phyloP scores from a whole-genome alignment of 2,329 filamentous ascomycete species.

The Ophiocordyceps camponoti-saundersi region DNA sequence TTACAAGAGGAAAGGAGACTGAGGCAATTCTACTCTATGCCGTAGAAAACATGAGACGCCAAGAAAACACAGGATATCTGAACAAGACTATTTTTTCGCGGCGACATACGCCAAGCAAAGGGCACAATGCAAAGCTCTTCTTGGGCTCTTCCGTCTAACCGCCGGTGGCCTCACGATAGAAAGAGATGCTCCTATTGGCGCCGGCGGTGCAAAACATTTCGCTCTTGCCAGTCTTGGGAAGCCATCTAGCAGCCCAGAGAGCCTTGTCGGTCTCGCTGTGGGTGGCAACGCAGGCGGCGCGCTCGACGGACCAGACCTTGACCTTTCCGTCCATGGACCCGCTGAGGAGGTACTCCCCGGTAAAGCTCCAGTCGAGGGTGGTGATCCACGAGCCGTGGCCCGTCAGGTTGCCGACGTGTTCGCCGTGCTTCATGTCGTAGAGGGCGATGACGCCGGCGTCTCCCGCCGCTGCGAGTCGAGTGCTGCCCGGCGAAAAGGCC shows the following conservation, averaged over 20 bases:
- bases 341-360: slow-evolving; percentile 78
- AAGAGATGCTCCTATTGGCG: slow-evolving; percentile 56
- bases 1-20: no score
- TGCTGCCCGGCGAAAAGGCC: slow-evolving; percentile 74
- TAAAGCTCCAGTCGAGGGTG: slow-evolving; percentile 81
- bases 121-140: no score
- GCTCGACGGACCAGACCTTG: slow-evolving; percentile 89
- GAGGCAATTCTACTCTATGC: no score
- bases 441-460: slow-evolving; percentile 79
- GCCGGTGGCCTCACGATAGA: slow-evolving; percentile 74
- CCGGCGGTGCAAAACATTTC: slow-evolving; percentile 68
- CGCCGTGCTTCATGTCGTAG: slow-evolving; percentile 83
- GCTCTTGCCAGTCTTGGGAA: slow-evolving; percentile 52
- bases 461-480: slow-evolving; percentile 73
- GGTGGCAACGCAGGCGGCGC: slow-evolving; percentile 72
- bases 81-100: no score
- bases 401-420: slow-evolving; percentile 72
- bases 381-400: slow-evolving; percentile 81
- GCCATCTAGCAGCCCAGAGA: slow-evolving; percentile 71
- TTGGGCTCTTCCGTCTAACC: slow-evolving; percentile 17
- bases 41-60: no score
- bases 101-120: no score
- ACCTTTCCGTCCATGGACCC: slow-evolving; percentile 85
- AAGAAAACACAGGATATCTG: no score
- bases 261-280: slow-evolving; percentile 79